Conservation (phyloP, 441 rosid species). For the Metrosideros polymorpha region DNA sequence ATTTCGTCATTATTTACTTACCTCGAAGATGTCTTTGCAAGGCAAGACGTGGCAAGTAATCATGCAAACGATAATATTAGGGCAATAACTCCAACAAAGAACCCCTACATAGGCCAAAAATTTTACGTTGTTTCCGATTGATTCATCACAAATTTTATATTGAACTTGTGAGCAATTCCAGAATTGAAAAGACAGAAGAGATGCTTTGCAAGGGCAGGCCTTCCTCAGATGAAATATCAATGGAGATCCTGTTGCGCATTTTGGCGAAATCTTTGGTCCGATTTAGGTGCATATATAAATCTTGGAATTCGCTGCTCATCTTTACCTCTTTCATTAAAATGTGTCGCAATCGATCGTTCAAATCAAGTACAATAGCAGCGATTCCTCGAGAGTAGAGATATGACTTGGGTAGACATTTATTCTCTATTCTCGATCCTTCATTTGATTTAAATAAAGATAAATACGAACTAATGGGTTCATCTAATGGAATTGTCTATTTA, state of each 20-base stretch:
- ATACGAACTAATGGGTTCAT: not conserved
- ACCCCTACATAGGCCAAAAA: not conserved
- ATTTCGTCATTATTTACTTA: too few species aligned
- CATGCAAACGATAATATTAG: not conserved
- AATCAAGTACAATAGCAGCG: too few species aligned
- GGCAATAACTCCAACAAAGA: not conserved
- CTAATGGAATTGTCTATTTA: not conserved
- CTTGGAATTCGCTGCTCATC: not conserved
- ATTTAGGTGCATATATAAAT: not conserved
- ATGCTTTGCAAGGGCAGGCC: not conserved
- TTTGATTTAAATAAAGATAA: not conserved
- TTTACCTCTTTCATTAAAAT: not conserved
- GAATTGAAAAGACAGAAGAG: not conserved
- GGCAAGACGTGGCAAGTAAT: too few species aligned
- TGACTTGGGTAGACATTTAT: too few species aligned
- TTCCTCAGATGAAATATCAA: not conserved
- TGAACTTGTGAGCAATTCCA: too few species aligned
- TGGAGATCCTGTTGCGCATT: not conserved
- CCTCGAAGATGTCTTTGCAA: too few species aligned
- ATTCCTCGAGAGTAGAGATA: too few species aligned
- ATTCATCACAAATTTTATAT: not conserved
- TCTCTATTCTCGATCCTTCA: not conserved
- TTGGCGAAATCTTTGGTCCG: not conserved
- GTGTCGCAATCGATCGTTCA: not conserved
- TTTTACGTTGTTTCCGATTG: not conserved